Evolutionary conservation across 2,329 filamentous ascomycete species (phyloP).

Genomic region (Apiospora saccharicola): DNA sequence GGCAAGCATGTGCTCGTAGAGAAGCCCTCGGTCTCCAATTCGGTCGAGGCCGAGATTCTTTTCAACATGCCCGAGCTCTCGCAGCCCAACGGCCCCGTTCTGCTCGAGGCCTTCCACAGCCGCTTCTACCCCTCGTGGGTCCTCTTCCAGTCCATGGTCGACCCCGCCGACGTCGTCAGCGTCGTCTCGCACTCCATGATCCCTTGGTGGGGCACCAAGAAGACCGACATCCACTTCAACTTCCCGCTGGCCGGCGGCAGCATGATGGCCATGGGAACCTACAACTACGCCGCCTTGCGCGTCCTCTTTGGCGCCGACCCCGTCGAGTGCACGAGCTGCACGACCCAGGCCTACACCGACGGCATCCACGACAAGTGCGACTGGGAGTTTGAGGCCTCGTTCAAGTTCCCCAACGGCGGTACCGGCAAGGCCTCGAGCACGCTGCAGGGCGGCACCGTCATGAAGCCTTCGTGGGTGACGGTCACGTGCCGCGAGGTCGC

Average conservation of each 20-base stretch:
- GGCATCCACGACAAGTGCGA: constrained; percentile 44
- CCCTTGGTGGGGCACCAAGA: constrained; percentile 33
- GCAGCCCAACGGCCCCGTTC: constrained; percentile 42
- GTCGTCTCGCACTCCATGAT: constrained; percentile 36
- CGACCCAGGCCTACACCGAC: constrained; percentile 38
- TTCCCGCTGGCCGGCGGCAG: constrained; percentile 29
- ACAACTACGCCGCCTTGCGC: constrained; percentile 48
- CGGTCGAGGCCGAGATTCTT: constrained; percentile 44
- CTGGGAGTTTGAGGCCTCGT: constrained; percentile 44
- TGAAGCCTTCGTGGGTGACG: constrained; percentile 32
- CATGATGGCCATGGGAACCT: constrained; percentile 50
- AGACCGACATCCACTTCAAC: constrained; percentile 44
- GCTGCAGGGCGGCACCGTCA: constrained; percentile 34
- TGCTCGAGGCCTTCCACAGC: constrained; percentile 53
- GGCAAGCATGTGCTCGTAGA: constrained; percentile 56
- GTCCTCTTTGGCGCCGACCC: constrained; percentile 49
- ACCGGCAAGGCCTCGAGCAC: constrained; percentile 43
- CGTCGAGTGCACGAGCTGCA: constrained; percentile 46
- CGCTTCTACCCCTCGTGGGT: constrained; percentile 49
- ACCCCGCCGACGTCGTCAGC: constrained; percentile 37
- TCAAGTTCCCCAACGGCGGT: constrained; percentile 49
- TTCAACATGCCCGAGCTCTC: constrained; percentile 42
- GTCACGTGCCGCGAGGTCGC: constrained; percentile 36
- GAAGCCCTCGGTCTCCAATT: constrained; percentile 51
- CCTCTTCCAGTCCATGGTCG: constrained; percentile 42